Evolutionary conservation across 2,329 filamentous ascomycete genomes (phyloP).

Genomic region (Verticillium albo-atrum): DNA sequence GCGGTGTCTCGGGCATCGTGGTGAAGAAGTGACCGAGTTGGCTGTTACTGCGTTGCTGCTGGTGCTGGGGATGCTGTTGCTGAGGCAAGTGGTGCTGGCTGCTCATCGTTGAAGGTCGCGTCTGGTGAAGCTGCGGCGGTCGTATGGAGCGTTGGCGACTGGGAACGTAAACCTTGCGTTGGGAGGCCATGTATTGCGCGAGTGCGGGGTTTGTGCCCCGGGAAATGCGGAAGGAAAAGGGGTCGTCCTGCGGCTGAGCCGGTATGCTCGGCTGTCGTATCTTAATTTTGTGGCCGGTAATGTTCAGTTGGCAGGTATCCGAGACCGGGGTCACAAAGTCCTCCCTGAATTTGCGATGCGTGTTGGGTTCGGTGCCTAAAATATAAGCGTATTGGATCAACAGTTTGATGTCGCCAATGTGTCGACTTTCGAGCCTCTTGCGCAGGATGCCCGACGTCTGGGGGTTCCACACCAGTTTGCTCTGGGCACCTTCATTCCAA

Average conservation of each 20-base stretch:
- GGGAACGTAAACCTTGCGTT: conserved; percentile 26
- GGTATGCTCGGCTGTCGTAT: background rate
- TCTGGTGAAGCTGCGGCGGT: conserved; percentile 10
- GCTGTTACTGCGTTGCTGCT: conserved; percentile 14
- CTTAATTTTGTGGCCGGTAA: conserved; percentile 27
- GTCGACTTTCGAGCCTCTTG: conserved; percentile 40
- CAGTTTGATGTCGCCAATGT: conserved; percentile 32
- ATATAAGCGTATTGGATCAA: conserved; percentile 34
- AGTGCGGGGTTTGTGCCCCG: conserved; percentile 26
- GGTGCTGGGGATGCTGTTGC: conserved; percentile 19
- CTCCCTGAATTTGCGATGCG: conserved; percentile 20
- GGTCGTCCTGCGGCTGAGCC: conserved; percentile 15
- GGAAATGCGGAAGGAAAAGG: conserved; percentile 32
- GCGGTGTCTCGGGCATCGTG: conserved; percentile 5
- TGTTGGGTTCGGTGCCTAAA: conserved; percentile 27
- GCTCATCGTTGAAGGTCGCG: conserved; percentile 10
- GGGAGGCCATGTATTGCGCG: conserved; percentile 28
- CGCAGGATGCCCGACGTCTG: conserved; percentile 35
- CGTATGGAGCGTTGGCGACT: conserved; percentile 9
- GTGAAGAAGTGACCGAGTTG: conserved; percentile 11
- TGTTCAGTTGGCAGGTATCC: conserved; percentile 28
- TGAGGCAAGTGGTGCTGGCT: conserved; percentile 9
- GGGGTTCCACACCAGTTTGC: conserved; percentile 29
- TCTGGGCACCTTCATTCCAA: conserved; percentile 27
- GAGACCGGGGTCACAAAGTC: conserved; percentile 30